A percentile compares a stretch with the other conserved stretches of the same genome.
Conservation (phyloP, 129 eudicot species). For the Dittrichia graveolens region DNA sequence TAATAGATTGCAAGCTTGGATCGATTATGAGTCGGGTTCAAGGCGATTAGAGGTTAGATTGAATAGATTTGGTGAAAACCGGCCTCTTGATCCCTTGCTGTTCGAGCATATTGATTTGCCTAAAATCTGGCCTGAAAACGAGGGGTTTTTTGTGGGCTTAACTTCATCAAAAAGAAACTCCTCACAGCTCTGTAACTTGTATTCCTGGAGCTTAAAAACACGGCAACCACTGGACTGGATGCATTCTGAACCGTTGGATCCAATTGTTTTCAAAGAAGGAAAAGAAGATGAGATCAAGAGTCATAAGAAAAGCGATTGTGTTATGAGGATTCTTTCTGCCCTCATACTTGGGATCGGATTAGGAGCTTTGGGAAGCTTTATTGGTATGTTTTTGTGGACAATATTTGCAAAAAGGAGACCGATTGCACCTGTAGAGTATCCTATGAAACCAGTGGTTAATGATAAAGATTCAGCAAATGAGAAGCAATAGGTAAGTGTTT, state of each 20-base stretch:
- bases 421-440: constrained; percentile 64
- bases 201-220: constrained; percentile 70
- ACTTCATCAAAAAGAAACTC: constrained; percentile 70
- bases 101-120: constrained; percentile 55
- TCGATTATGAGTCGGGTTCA: constrained; percentile 69
- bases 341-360: constrained; percentile 68
- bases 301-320: constrained; percentile 62
- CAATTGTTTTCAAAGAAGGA: constrained; percentile 28
- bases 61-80: constrained; percentile 46
- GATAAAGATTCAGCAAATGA: constrained; percentile 50
- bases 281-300: constrained; percentile 20
- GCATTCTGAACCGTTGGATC: constrained; percentile 94
- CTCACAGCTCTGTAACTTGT: constrained; percentile 53
- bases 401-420: constrained; percentile 55
- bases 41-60: constrained; percentile 68
- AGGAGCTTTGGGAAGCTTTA: constrained; percentile 79
- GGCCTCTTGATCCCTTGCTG: constrained; percentile 63
- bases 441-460: constrained; percentile 39
- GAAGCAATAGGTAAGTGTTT: constrained; percentile 48
- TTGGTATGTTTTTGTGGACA: constrained; percentile 64
- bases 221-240: constrained; percentile 65
- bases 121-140: constrained; percentile 51
- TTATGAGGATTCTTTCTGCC: constrained; percentile 55
- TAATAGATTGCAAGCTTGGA: constrained; percentile 73
- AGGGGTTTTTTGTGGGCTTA: constrained; percentile 55